A percentile compares a stretch with the other conserved stretches of the same genome.
phyloP scores from a whole-genome alignment of 225 moss, liverwort and hornwort genomes.

The Polytrichum formosum region DNA sequence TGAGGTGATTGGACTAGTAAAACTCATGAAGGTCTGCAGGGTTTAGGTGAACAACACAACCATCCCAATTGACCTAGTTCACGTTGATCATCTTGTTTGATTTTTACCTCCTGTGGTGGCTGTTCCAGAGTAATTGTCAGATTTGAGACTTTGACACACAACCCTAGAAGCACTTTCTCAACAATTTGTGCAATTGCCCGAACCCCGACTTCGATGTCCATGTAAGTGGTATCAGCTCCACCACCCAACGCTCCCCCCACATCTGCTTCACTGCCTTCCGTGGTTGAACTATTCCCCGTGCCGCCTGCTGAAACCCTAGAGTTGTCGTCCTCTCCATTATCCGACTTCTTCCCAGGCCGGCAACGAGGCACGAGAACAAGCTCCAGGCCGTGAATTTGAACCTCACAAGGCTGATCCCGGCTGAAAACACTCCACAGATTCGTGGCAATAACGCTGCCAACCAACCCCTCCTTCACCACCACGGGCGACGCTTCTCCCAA shows the following conservation, averaged over 20 bases:
- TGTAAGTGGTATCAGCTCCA: conserved; percentile 58
- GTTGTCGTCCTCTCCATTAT: conserved; percentile 36
- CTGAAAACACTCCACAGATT: conserved; percentile 58
- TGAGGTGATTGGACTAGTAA: too few relatives aligned
- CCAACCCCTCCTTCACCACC: conserved; percentile 77
- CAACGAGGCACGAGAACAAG: conserved; percentile 75
- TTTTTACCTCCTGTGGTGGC: conserved; percentile 26
- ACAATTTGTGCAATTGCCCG: conserved; percentile 94
- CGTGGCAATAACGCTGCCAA: conserved; percentile 73
- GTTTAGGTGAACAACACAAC: too few relatives aligned
- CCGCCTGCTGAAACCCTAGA: conserved; percentile 29
- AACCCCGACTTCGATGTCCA: conserved; percentile 96
- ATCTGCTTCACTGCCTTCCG: conserved; percentile 33
- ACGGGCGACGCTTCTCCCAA: conserved; percentile 79
- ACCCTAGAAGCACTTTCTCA: conserved; percentile 83
- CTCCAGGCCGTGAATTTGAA: conserved; percentile 86
- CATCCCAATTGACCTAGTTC: too few relatives aligned
- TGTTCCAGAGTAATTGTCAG: conserved; percentile 67
- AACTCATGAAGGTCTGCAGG: too few relatives aligned
- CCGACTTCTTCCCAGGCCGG: conserved; percentile 11
- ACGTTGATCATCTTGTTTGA: too few relatives aligned
- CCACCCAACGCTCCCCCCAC: conserved; percentile 33
- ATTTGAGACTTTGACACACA: conserved; percentile 79
- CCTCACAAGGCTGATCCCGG: conserved; percentile 75
- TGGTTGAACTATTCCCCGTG: conserved; percentile 1